phyloP scores from a whole-genome alignment of 2,329 filamentous ascomycete genomes.

The Neofusicoccum sp. region DNA sequence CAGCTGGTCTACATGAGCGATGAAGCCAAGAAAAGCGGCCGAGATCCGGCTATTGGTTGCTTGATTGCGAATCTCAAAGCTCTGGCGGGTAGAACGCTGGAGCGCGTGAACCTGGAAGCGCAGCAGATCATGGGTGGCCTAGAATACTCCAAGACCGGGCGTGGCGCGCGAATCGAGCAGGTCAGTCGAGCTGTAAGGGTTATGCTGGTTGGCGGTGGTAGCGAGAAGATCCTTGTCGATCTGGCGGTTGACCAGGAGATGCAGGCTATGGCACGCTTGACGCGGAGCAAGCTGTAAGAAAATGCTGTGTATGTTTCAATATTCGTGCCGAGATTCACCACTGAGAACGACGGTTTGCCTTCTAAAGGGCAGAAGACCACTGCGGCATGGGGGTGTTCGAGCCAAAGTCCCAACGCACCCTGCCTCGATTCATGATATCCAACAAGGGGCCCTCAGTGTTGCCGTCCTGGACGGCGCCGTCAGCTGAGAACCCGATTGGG shows the following conservation, averaged over 20 bases:
- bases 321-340: too few relatives aligned
- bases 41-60: not conserved
- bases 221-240: slow-evolving; percentile 35
- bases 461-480: not conserved
- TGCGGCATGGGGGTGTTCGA: too few relatives aligned
- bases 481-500: not conserved
- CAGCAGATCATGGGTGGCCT: slow-evolving; percentile 11
- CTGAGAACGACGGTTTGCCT: too few relatives aligned
- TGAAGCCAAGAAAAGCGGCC: not conserved
- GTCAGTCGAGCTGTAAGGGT: not conserved
- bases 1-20: slow-evolving; percentile 33
- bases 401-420: too few relatives aligned
- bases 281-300: not conserved
- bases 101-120: not conserved
- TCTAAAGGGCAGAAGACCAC: too few relatives aligned
- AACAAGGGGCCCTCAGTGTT: not conserved
- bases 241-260: slow-evolving; percentile 35
- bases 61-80: not conserved
- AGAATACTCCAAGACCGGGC: not conserved
- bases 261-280: slow-evolving; percentile 26
- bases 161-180: not conserved
- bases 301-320: not conserved
- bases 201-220: slow-evolving; percentile 24
- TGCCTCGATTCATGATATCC: not conserved
- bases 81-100: not conserved